Evolutionary conservation across 2,329 filamentous ascomycete genomes (phyloP).

Genomic region (Trichoderma harzianum): DNA sequence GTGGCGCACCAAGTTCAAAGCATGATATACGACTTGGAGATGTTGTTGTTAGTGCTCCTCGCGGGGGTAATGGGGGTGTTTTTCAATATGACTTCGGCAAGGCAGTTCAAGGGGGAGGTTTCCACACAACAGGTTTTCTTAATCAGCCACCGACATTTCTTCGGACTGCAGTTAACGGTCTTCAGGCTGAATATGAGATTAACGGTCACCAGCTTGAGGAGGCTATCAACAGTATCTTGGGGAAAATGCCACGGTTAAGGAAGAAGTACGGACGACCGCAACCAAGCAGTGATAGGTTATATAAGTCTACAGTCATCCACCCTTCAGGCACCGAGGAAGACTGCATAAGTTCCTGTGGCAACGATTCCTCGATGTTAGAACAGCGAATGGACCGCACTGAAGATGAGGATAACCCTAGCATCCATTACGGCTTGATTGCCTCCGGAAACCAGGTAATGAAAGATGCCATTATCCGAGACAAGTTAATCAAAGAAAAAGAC

Average conservation of each 20-base stretch:
- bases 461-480: conserved; percentile 25
- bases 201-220: conserved; percentile 21
- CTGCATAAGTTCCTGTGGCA: background rate
- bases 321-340: background rate
- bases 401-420: conserved; percentile 11
- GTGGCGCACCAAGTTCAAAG: conserved; percentile 33
- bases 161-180: conserved; percentile 15
- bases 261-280: conserved; percentile 18
- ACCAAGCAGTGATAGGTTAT: conserved; percentile 15
- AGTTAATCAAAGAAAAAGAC: conserved; percentile 20
- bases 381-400: background rate
- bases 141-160: conserved; percentile 23
- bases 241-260: conserved; percentile 14
- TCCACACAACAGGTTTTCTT: conserved; percentile 18
- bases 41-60: conserved; percentile 23
- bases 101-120: conserved; percentile 19
- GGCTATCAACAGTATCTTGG: background rate
- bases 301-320: conserved; percentile 12
- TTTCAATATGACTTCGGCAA: conserved; percentile 30
- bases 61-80: conserved; percentile 20
- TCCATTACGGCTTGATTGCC: conserved; percentile 15
- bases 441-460: conserved; percentile 24
- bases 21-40: conserved; percentile 36
- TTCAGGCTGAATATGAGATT: conserved; percentile 14
- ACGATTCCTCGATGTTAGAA: background rate